Base-by-base conservation (phyloP, 2,329 filamentous ascomycete species). In the Hypoxylon sp. region DNA sequence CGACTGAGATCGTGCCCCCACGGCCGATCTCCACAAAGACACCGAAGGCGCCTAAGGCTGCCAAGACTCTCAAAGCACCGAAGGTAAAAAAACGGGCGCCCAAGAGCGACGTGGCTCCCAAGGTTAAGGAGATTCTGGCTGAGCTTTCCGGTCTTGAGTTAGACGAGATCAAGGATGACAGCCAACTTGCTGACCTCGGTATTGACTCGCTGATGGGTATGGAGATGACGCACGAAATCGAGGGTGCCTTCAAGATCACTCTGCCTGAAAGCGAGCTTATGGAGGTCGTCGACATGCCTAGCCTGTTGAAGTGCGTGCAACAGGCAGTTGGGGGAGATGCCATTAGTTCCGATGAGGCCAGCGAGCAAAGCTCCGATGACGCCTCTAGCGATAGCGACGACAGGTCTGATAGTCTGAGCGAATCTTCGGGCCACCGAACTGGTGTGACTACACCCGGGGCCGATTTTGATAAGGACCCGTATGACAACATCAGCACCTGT, bases 201-300 rank as follows among this genome's bases (percentile, higher is more conserved):
- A 82, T 84, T 30, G 82, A 85, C 69, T 85, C 82, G 0, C 73
- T 85, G 0, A 80, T 82, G 77, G 79, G 75, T 0, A 84, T 83
- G 79, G 82, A 85, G 66, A 64, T 84, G 50, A 76, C 72, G 0
- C 73, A 74, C 1, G 82, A 84, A 53, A 64, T 82, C 2, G 77
- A 82, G 47, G 53, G 58, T 1, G 65, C 66, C 0, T 81, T 84
- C 60, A 73, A 76, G 11, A 72, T 73, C 50, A 74, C 71, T 0
- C 57, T 79, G 2, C 56, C 70, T 1, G 68, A 68, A 13, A 70
- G 70, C 3, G 70, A 76, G 19, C 56, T 77, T 4, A 70, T 78
- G 50, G 71, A 76, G 19, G 68, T 78, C 10, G 70, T 72, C 11
- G 73, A 75, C 17, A 72, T 78, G 52, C 63, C 56, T 7, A 67